These are phyloP conservation scores for Spencermartinsiella ligniputridi DNA, from an alignment of 1,139 yeast genomes.

Conservation along the genomic window DNA sequence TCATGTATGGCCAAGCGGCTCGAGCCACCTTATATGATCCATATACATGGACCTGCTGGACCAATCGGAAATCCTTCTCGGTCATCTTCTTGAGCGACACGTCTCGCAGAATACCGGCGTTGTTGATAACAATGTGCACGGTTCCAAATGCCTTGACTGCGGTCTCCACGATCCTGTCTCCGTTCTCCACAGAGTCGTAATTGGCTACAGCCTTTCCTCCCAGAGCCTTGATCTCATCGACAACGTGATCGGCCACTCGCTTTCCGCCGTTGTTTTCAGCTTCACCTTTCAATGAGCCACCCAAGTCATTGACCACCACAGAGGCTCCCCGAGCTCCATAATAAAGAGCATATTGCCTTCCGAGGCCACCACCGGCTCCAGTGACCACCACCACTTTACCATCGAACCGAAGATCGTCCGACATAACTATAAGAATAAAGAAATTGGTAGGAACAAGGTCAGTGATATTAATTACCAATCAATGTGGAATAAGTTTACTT, in stretches of 20 bases:
- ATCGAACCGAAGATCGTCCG: constrained; percentile 46
- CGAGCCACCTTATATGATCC: constrained; percentile 84
- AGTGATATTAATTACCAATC: neutral
- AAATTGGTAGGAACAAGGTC: no score
- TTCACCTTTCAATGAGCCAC: constrained; percentile 74
- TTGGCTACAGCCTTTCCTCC: constrained; percentile 94
- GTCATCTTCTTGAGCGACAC: constrained; percentile 70
- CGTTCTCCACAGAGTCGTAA: constrained; percentile 85
- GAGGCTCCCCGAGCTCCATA: constrained; percentile 90
- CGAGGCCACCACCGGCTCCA: constrained; percentile 98
- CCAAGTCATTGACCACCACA: constrained; percentile 88
- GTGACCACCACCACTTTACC: constrained; percentile 88
- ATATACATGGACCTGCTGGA: constrained; percentile 79
- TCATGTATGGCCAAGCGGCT: constrained; percentile 92
- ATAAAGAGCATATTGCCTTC: constrained; percentile 80
- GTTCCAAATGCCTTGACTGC: constrained; percentile 86
- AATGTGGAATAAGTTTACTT: no score
- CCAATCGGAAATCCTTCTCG: constrained; percentile 72
- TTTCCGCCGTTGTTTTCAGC: constrained; percentile 10
- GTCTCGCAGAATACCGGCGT: constrained; percentile 87
- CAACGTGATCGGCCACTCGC: constrained; percentile 81
- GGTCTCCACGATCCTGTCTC: constrained; percentile 79
- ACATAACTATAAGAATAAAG: constrained; percentile 6
- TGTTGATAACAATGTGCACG: constrained; percentile 84
- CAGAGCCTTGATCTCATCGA: constrained; percentile 65